These are phyloP conservation scores for Hyphodiscus sp. DNA, from an alignment of 2,329 filamentous ascomycete genomes.

Conservation along the genomic window DNA sequence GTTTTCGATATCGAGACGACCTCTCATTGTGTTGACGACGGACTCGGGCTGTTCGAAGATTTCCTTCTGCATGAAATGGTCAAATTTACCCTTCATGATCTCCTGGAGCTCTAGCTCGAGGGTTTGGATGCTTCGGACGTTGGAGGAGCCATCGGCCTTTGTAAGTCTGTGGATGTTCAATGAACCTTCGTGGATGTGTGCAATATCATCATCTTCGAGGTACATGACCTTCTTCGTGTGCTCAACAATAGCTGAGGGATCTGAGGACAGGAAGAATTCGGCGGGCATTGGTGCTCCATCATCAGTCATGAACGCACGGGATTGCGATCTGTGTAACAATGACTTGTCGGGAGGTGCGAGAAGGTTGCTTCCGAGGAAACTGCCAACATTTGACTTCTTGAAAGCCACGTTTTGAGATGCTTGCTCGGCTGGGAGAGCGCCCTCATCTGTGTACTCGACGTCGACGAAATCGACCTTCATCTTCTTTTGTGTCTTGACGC, in stretches of 20 bases:
- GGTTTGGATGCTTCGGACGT: constrained; percentile 96
- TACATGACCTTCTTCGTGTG: constrained; percentile 99
- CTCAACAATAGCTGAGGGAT: constrained; percentile 96
- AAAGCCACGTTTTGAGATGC: constrained; percentile 94
- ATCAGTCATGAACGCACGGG: constrained; percentile 96
- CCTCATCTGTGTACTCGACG: constrained; percentile 86
- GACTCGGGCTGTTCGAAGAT: constrained; percentile 99
- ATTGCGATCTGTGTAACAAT: constrained; percentile 95
- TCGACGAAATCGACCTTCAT: constrained; percentile 99
- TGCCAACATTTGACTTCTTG: constrained; percentile 72
- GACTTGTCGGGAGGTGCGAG: constrained; percentile 95
- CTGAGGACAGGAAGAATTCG: constrained; percentile 98
- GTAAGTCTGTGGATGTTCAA: constrained; percentile 98
- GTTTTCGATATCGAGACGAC: constrained; percentile 87
- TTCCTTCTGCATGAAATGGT: constrained; percentile 99
- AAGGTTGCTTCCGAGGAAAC: constrained; percentile 61
- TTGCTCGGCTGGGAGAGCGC: constrained; percentile 80
- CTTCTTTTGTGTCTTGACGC: constrained; percentile 93
- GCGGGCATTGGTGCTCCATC: constrained; percentile 96
- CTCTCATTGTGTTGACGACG: constrained; percentile 99
- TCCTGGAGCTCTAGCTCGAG: constrained; percentile 98
- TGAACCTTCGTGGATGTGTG: constrained; percentile 97
- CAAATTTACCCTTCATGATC: constrained; percentile 99
- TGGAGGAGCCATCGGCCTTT: constrained; percentile 94
- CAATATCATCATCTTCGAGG: constrained; percentile 98